These are phyloP conservation scores for Parmelia sp. DNA, from an alignment of 495 filamentous ascomycete genomes.

Conservation along the genomic window DNA sequence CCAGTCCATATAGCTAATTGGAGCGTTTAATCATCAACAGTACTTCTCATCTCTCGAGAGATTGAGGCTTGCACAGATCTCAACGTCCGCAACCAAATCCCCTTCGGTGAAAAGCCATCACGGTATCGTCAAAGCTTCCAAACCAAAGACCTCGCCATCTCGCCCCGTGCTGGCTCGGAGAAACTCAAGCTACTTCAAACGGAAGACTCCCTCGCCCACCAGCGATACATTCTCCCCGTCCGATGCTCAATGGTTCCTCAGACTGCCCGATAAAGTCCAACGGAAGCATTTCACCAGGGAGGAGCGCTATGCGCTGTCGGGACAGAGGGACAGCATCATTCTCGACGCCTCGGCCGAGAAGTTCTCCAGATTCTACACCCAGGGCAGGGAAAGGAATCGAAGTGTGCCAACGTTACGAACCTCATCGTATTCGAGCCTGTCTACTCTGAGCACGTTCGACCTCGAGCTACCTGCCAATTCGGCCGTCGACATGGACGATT, in stretches of 20 bases:
- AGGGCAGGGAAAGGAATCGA: conserved; percentile 22
- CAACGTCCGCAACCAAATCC: conserved; percentile 23
- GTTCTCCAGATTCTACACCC: conserved; percentile 44
- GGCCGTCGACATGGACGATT: conserved; percentile 42
- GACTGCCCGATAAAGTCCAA: conserved; percentile 64
- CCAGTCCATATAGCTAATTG: conserved; percentile 1
- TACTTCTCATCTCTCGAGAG: conserved; percentile 64
- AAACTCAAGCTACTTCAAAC: conserved; percentile 37
- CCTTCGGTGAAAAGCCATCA: conserved; percentile 23
- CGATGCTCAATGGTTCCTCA: conserved; percentile 67
- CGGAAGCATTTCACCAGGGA: conserved; percentile 64
- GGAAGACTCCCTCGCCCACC: conserved; percentile 36
- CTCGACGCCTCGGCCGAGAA: conserved; percentile 67
- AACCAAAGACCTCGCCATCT: conserved; percentile 30
- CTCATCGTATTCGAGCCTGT: conserved; percentile 27
- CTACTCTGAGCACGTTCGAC: conserved; percentile 33
- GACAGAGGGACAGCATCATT: conserved; percentile 49
- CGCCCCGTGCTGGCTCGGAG: conserved; percentile 36
- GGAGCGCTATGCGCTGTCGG: conserved; percentile 59
- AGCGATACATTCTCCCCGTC: conserved; percentile 38
- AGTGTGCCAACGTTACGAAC: conserved; percentile 29
- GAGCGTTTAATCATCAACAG: conserved; percentile 33
- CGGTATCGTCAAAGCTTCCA: conserved; percentile 27
- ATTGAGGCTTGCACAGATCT: conserved; percentile 53
- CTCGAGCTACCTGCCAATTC: conserved; percentile 30